Base-by-base conservation (phyloP, 2,329 filamentous ascomycete species). In the Exophiala mesophila region DNA sequence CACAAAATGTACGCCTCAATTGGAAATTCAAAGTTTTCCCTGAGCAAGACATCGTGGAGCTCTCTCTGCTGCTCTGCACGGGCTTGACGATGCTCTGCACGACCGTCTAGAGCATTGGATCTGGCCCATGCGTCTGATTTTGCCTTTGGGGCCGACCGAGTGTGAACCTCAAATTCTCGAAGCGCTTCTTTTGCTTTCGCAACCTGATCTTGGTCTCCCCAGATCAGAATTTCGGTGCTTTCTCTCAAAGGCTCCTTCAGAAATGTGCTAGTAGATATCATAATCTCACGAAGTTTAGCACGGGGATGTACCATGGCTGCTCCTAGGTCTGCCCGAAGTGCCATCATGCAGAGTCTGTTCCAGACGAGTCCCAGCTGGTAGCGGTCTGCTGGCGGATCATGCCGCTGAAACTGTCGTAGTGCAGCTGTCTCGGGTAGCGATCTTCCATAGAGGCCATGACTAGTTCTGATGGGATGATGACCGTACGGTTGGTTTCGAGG, bases 1-100 rank as follows among this genome's bases (percentile, higher is more conserved):
- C 54, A 56, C 7, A 55, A 29, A 12, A 50, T 24, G 28, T 41
- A 44, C 17, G 42, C 39, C 41, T 55, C 45, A 26, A 50, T 39
- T 3, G 49, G 34, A 24, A 47, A 52, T 5, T 49, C 44, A 12
- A 47, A 33, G 9, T 45, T 31, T 10, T 37, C 44, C 18, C 44
- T 24, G 21, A 30, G 31, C 8, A 51, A 24, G 4, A 40, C 29
- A 9, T 44, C 31, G 17, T 39, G 18, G 12, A 53, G 24, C 15
- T 26, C 36, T 21, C 48, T 42, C 31, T 52, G 23, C 7, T 39
- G 20, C 17, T 13, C 32, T 15, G 41, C 37, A 5, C 46, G 44
- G 12, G 46, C 37, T 6, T 42, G 13, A 16, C 54, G 54, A 31
- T 55, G 36, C 33, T 53, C 54, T 9, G 47, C 45, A 29, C 52